Base-by-base conservation (phyloP, 2,329 filamentous ascomycete genomes). In the Nakataea oryzae region DNA sequence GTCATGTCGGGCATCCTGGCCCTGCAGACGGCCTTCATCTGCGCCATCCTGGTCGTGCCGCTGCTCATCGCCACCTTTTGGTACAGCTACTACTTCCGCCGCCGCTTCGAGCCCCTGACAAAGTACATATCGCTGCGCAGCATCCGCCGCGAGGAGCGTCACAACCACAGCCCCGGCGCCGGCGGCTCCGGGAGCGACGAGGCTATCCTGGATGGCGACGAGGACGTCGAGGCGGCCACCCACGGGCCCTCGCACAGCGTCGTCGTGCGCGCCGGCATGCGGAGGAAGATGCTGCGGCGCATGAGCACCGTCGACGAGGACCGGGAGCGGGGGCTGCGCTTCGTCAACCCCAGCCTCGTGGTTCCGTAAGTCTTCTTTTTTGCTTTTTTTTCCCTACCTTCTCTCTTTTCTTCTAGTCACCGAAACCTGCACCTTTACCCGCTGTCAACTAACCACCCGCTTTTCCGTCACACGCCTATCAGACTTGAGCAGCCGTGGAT, bases 61-160 rank as follows among this genome's bases (percentile, higher is more conserved):
- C 80, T 99, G 3, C 78, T 96, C 5, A 78, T 87, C 12, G 85
- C 86, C 34, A 97, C 93, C 0, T 78, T 96, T 21, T 97, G 93
- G 93, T 96, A 96, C 71, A 89, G 85, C 66, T 90, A 90, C 73
- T 89, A 91, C 67, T 97, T 91, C 71, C 82, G 84, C 56, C 82
- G 83, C 57, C 89, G 89, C 1, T 99, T 95, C 69, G 89, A 91
- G 69, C 93, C 95, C 0, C 76, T 99, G 64, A 96, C 93, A 74
- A 88, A 86, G 68, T 97, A 95, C 72, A 97, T 99, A 71, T 92
- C 96, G 30, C 78, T 99, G 57, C 84, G 91, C 65, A 96, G 91
- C 69, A 91, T 99, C 63, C 84, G 87, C 66, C 80, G 85, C 29
- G 81, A 84, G 21, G 30, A 61, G 29, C 26, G 8, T 6, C 26